Percentiles rank a stretch among this genome's conserved stretches.
These are phyloP conservation scores for Coriolopsis trogii DNA, from an alignment of 1,284 basidiomycete species.

Conservation along the genomic window DNA sequence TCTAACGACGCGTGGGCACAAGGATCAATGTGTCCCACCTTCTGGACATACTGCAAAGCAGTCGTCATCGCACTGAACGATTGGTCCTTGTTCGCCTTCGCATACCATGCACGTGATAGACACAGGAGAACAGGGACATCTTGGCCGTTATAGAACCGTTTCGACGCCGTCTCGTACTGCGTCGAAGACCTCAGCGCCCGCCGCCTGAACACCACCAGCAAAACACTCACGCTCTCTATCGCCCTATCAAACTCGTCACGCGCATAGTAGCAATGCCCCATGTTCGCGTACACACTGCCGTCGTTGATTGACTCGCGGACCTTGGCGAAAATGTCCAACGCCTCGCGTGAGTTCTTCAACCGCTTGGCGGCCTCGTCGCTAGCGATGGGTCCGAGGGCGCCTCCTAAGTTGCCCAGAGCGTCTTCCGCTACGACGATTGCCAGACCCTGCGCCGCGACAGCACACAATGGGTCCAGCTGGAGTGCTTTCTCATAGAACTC, in stretches of 20 bases:
- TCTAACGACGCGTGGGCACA: neutral
- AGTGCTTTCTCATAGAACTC: constrained; percentile 93
- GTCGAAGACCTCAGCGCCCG: neutral
- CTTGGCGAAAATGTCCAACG: constrained; percentile 85
- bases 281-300: constrained; percentile 90
- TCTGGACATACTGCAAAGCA: constrained; percentile 80
- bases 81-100: constrained; percentile 88
- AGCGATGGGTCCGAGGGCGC: constrained; percentile 46
- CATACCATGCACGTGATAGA: constrained; percentile 88
- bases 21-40: constrained; percentile 41
- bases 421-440: constrained; percentile 93
- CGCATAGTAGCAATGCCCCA: constrained; percentile 92
- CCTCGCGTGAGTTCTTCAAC: constrained; percentile 77
- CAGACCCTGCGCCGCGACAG: constrained; percentile 90
- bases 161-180: constrained; percentile 88
- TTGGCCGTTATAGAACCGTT: constrained; percentile 70
- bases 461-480: constrained; percentile 79
- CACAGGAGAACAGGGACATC: constrained; percentile 80
- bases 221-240: constrained; percentile 85
- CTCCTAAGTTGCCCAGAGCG: constrained; percentile 67
- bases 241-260: constrained; percentile 93
- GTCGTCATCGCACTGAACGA: constrained; percentile 79
- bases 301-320: constrained; percentile 85
- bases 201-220: neutral
- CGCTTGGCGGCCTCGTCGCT: constrained; percentile 69